Evolutionary conservation across 2,329 filamentous ascomycete genomes (phyloP).

Genomic region (Cadophora luteo-olivacea): DNA sequence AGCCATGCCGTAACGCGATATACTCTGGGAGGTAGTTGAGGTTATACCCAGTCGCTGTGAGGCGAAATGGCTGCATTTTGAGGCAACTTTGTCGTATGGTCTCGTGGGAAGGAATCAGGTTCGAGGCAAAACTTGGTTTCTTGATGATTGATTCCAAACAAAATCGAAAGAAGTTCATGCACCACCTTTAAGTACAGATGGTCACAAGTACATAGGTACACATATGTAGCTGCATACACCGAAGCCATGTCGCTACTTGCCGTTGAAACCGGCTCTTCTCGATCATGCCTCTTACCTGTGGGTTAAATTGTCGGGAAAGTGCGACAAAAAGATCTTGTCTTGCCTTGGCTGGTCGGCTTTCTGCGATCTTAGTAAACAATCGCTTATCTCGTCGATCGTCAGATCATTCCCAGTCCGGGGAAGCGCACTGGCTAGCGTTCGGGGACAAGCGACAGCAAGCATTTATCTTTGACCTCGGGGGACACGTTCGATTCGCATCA

Average conservation of each 20-base stretch:
- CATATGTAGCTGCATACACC: background rate
- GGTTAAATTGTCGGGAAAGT: background rate
- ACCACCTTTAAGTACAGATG: background rate
- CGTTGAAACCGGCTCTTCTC: background rate
- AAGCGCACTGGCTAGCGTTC: background rate
- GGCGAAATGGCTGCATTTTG: constrained; percentile 15
- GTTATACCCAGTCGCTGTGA: constrained; percentile 24
- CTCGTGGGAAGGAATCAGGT: background rate
- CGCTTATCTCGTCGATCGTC: background rate
- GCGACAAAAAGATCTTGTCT: background rate
- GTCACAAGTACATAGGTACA: background rate
- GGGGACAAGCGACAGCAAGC: background rate
- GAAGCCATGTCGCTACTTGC: background rate
- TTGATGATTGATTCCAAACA: background rate
- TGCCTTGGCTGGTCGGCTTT: background rate
- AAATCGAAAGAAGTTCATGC: background rate
- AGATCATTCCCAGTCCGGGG: background rate
- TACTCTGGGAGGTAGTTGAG: constrained; percentile 45
- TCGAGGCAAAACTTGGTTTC: background rate
- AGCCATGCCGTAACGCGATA: constrained; percentile 43
- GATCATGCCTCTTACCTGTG: background rate
- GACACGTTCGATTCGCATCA: background rate
- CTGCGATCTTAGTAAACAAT: background rate
- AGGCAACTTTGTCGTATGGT: background rate
- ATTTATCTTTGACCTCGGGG: background rate